A percentile compares a stretch with the other conserved stretches of the same genome.
These are phyloP conservation scores for Amphichorda felina DNA, from an alignment of 2,329 filamentous ascomycete species.

Conservation along the genomic window DNA sequence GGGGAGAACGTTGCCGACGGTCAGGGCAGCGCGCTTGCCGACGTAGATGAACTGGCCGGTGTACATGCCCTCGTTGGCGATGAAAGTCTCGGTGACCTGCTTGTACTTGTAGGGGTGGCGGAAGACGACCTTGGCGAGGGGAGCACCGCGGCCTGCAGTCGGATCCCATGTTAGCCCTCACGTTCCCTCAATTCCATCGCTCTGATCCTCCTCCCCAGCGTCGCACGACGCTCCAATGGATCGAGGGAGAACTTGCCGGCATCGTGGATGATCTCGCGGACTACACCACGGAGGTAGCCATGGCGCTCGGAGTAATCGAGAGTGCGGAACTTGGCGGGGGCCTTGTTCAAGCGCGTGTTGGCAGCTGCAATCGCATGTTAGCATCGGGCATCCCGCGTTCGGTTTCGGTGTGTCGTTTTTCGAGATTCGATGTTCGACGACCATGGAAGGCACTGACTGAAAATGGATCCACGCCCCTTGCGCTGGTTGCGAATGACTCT, in stretches of 20 bases:
- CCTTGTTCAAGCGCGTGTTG: slow-evolving; percentile 87
- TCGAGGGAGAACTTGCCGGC: slow-evolving; percentile 43
- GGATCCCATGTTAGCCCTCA: slow-evolving; percentile 12
- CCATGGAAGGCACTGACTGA: slow-evolving; percentile 30
- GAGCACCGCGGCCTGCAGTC: slow-evolving; percentile 65
- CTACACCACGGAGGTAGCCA: slow-evolving; percentile 93
- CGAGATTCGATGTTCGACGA: slow-evolving; percentile 5
- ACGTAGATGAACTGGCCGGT: slow-evolving; percentile 99
- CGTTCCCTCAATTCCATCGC: slow-evolving; percentile 1
- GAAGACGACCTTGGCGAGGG: slow-evolving; percentile 93
- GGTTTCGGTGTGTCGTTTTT: slow-evolving; percentile 3
- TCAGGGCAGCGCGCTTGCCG: slow-evolving; percentile 95
- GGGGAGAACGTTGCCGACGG: slow-evolving; percentile 94
- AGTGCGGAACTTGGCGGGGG: slow-evolving; percentile 74
- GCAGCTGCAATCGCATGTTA: slow-evolving; percentile 38
- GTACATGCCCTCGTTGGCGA: slow-evolving; percentile 99
- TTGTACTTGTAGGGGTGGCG: slow-evolving; percentile 98
- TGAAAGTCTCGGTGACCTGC: slow-evolving; percentile 97
- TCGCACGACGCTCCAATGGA: slow-evolving; percentile 5
- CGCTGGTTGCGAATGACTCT: slow-evolving; percentile 56
- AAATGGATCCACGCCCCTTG: slow-evolving; percentile 47
- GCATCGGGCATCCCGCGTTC: not conserved
- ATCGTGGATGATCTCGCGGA: slow-evolving; percentile 99
- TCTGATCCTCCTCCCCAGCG: slow-evolving; percentile 7
- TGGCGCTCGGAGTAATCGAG: slow-evolving; percentile 96